phyloP scores from a whole-genome alignment of 2,329 filamentous ascomycete genomes.

The Cladophialophora exuberans region DNA sequence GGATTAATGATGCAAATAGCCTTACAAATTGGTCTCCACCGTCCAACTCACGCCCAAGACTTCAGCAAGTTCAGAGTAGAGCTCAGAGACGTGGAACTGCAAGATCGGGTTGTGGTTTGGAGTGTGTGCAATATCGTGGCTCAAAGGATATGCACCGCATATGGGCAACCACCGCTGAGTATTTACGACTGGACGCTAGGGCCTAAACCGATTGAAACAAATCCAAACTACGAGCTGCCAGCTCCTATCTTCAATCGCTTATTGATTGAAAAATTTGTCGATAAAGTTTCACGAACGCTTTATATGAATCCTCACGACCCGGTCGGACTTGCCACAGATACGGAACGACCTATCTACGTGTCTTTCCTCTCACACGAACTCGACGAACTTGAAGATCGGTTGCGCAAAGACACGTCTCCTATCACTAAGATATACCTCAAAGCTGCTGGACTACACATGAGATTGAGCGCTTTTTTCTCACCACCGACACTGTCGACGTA shows the following conservation, averaged over 20 bases:
- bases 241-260: conserved; percentile 55
- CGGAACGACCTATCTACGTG: conserved; percentile 49
- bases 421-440: conserved; percentile 54
- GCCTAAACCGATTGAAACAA: conserved; percentile 44
- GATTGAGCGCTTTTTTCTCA: conserved; percentile 55
- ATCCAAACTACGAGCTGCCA: conserved; percentile 55
- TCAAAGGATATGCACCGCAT: conserved; percentile 69
- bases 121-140: conserved; percentile 70
- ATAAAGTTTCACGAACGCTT: conserved; percentile 59
- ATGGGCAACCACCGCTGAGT: conserved; percentile 67
- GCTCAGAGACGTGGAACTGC: conserved; percentile 64
- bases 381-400: conserved; percentile 57
- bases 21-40: conserved; percentile 68
- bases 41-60: conserved; percentile 65
- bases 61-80: conserved; percentile 56
- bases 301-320: conserved; percentile 61
- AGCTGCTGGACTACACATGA: conserved; percentile 52
- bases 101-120: conserved; percentile 68
- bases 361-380: conserved; percentile 51
- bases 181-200: conserved; percentile 63
- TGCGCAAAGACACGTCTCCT: conserved; percentile 45
- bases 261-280: conserved; percentile 62
- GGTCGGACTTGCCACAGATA: conserved; percentile 52
- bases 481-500: conserved; percentile 51
- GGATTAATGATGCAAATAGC: conserved; percentile 70